Base-by-base conservation (phyloP, 371 early-diverging fungal species). In the Mucor saturninus region DNA sequence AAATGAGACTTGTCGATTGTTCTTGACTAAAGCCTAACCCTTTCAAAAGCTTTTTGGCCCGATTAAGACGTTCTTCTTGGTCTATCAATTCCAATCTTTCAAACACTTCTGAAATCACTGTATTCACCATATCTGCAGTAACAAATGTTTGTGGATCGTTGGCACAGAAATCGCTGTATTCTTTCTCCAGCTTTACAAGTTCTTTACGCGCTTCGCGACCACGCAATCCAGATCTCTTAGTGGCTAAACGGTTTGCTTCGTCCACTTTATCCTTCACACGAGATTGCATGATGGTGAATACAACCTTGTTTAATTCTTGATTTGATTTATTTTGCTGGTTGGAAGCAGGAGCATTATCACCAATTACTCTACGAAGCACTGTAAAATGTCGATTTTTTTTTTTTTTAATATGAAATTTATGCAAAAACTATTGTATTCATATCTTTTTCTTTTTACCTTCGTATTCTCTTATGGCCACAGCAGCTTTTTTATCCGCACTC, bases 221-320 rank as follows among this genome's bases (percentile, higher is more conserved):
- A 39, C 95, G 86, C 48, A 85, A 85, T 21, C 96, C 95, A 52
- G 88, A 89, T 28, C 95, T 81, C 9, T 90, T 84, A 37, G 71
- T 88, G 0, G 96, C 94, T 4, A 84, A 70, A 52, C 89, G 83
- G 30, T 82, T 77, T 21, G 88, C 89, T 26, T 71, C 66, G 3
- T 83, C 82, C 11, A 83, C 56, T 46, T 74, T 80, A 42, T 71
- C 80, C 14, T 65, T 53, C 11, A 81, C 68, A 13, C 79, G 63
- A 6, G 64, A 62, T 13, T 72, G 45, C 63, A 78, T 61, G 10
- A 84, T 64, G 10, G 71, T 38, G 37, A 67, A 69, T 0, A 81
- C 68, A 0, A 64, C 74, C 21, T 56, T 56, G 38, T 73, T 72
- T 8, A 76, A 43, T n/a, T 62, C 66, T 45, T 67, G 57, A 8